Percentiles rank a stretch among this genome's conserved stretches.
Evolutionary conservation across 371 early-diverging fungal species (phyloP).

Genomic region (Nosema granulosis): DNA sequence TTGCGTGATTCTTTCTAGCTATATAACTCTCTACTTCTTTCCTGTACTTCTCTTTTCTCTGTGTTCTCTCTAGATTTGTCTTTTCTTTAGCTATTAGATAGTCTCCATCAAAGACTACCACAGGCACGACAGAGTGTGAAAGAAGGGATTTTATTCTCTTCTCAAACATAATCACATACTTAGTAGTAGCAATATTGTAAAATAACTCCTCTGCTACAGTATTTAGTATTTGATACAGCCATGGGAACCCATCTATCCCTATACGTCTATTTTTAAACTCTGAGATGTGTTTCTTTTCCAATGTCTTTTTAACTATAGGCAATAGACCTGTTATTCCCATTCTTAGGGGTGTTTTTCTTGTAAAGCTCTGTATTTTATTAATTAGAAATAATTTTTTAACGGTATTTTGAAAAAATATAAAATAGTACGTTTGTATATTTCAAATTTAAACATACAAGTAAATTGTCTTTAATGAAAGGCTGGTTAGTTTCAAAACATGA

Average conservation of each 20-base stretch:
- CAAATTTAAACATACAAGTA: no score
- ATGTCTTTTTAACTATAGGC: slow-evolving; percentile 61
- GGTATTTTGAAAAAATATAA: no score
- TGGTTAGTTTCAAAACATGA: no score
- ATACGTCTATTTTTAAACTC: slow-evolving; percentile 50
- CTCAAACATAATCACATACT: slow-evolving; percentile 52
- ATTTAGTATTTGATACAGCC: slow-evolving; percentile 63
- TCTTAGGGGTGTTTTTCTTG: no score
- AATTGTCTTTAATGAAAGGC: no score
- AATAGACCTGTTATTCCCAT: slow-evolving; percentile 68
- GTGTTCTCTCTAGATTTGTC: slow-evolving; percentile 73
- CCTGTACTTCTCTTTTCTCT: slow-evolving; percentile 42
- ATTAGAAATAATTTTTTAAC: no score
- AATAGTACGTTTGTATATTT: no score
- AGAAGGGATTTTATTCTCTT: slow-evolving; percentile 53
- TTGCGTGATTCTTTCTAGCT: slow-evolving; percentile 29
- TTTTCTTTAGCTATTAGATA: slow-evolving; percentile 74
- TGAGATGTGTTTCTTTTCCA: slow-evolving; percentile 46
- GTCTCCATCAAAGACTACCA: slow-evolving; percentile 89
- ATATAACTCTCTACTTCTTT: slow-evolving; percentile 46
- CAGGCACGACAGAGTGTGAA: slow-evolving; percentile 69
- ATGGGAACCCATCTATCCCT: slow-evolving; percentile 66
- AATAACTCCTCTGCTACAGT: slow-evolving; percentile 60
- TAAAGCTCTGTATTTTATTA: no score
- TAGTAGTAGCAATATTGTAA: slow-evolving; percentile 31